Percentiles rank a stretch among this genome's conserved stretches.
These are phyloP conservation scores for Rhynchosporium graminicola DNA, from an alignment of 2,329 filamentous ascomycete genomes.

Conservation along the genomic window DNA sequence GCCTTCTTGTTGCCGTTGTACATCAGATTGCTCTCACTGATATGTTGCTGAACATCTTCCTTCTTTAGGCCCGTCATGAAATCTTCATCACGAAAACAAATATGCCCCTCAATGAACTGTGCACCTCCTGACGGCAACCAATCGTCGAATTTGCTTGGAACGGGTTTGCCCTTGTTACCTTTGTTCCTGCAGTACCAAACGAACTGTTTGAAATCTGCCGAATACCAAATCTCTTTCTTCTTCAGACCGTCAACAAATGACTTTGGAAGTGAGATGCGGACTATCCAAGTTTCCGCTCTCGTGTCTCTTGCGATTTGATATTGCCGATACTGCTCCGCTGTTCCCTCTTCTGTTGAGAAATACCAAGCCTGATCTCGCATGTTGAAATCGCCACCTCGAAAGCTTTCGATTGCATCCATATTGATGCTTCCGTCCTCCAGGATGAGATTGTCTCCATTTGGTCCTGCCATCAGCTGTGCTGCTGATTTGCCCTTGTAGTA, in stretches of 20 bases:
- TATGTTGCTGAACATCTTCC: neutral
- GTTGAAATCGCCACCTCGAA: neutral
- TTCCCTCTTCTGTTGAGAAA: neutral
- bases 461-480: neutral
- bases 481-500: neutral
- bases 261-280: neutral
- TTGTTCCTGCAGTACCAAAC: slow-evolving; percentile 2
- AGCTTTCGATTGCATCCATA: neutral
- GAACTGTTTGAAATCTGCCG: neutral
- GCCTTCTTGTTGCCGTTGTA: neutral
- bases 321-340: neutral
- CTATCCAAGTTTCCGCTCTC: neutral
- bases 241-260: neutral
- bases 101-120: slow-evolving; percentile 1
- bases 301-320: neutral
- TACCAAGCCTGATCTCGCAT: neutral
- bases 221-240: neutral
- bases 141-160: neutral
- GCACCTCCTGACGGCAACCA: neutral
- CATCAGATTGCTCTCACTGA: neutral
- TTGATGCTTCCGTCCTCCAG: slow-evolving; percentile 2
- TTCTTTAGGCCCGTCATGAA: neutral
- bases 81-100: neutral
- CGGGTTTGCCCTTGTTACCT: too few relatives aligned
- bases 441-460: neutral